Base-by-base conservation (phyloP, 2,329 filamentous ascomycete genomes). In the Parasarocladium wereldwijsianum region DNA sequence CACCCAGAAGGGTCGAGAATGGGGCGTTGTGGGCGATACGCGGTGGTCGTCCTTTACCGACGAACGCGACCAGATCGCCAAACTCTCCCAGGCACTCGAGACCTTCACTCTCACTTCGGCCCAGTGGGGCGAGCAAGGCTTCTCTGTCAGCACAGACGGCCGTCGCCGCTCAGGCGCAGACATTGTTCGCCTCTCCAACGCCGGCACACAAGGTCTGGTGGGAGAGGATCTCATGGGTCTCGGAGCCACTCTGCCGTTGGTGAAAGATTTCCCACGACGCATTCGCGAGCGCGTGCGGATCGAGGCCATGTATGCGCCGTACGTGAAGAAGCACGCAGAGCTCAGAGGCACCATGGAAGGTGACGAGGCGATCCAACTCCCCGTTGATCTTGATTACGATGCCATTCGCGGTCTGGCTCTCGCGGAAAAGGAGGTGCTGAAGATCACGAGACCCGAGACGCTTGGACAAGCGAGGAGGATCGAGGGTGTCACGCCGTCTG, bases 381-480 rank as follows among this genome's bases (percentile, higher is more conserved):
- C 87, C 0, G 40, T 62, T 0, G 73, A 85, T 39, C 50, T 96
- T 10, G 74, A 94, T 43, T 98, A 94, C 44, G 64, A 71, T 24
- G 43, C 52, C 9, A 65, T 98, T 1, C 60, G 66, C 19, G 85
- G 85, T 0, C 59, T 98, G 31, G 85, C 81, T 33, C 67, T 73
- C 21, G 85, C 83, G 34, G 90, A 96, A 58, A 76, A 70, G 51
- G 64, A 71, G 17, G 66, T 77, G 4, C 60, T 98, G 20, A 66
- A 69, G 34, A 58, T 62, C 3, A 79, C 83, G 2, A 61, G 71
- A 30, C 90, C 90, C 0, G 83, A 92, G 53, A 92, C 72, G 36
- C 62, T 98, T 14, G 87, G 83, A 0, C 90, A 94, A 64, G 87
- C 87, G 18, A 66, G 84, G 28, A 62, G 90, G 10, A 71, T 94